phyloP scores from a whole-genome alignment of 495 filamentous ascomycete species.

The Neurospora sp. region DNA sequence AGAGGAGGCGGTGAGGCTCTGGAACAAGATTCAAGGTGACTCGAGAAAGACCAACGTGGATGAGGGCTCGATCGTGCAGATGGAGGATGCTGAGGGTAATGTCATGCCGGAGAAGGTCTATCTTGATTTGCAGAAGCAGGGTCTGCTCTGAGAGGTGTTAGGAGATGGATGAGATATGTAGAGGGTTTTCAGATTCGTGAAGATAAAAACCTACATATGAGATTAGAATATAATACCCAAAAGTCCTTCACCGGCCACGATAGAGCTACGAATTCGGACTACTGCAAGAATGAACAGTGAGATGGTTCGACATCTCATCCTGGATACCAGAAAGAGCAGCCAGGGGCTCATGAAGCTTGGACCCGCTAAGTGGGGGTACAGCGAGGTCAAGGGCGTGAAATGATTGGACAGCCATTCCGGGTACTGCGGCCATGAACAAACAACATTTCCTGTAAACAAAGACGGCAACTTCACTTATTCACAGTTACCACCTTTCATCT shows the following conservation, averaged over 20 bases:
- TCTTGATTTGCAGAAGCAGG: slow-evolving; percentile 68
- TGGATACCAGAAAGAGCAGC: neutral
- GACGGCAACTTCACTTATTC: neutral
- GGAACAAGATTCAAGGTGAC: slow-evolving; percentile 87
- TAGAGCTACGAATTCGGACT: neutral
- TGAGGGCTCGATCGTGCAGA: slow-evolving; percentile 81
- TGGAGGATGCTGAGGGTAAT: slow-evolving; percentile 96
- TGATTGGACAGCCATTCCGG: neutral
- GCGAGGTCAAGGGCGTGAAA: neutral
- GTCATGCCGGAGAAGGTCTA: slow-evolving; percentile 99
- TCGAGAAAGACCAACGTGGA: slow-evolving; percentile 66
- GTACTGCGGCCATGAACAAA: neutral
- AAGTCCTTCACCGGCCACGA: neutral
- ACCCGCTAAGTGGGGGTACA: neutral
- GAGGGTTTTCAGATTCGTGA: neutral
- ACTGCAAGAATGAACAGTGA: neutral
- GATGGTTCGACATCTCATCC: neutral
- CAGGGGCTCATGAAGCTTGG: neutral
- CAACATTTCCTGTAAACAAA: neutral
- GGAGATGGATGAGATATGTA: neutral
- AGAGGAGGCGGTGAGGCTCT: slow-evolving; percentile 73
- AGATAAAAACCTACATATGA: neutral
- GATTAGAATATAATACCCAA: neutral
- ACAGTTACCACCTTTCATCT: neutral
- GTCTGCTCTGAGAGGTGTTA: slow-evolving; percentile 41